Evolutionary conservation across 768 basidiomycete species (phyloP).

Genomic region (Leccinum subgranulosum): DNA sequence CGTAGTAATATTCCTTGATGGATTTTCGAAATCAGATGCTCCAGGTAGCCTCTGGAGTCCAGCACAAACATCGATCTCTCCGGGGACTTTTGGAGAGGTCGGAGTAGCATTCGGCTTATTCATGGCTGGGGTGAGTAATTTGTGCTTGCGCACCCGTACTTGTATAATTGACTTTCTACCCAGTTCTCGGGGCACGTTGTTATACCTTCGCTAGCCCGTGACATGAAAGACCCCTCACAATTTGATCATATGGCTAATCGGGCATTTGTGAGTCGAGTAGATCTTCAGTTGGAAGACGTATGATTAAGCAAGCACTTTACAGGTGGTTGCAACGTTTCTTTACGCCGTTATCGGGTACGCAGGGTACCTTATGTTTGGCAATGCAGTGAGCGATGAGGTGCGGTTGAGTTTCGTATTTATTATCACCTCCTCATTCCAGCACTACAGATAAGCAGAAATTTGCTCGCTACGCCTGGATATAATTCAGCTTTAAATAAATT

Average conservation of each 20-base stretch:
- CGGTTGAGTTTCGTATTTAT: constrained; percentile 12
- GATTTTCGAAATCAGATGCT: constrained; percentile 61
- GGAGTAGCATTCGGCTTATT: constrained; percentile 85
- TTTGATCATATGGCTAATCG: constrained; percentile 83
- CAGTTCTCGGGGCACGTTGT: constrained; percentile 92
- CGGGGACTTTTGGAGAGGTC: constrained; percentile 53
- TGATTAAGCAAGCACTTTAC: background rate
- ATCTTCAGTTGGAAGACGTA: background rate
- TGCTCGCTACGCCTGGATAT: constrained; percentile 71
- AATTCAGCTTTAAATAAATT: constrained; percentile 66
- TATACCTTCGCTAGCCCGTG: constrained; percentile 83
- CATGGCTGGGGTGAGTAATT: constrained; percentile 75
- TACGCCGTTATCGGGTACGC: constrained; percentile 69
- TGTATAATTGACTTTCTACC: background rate
- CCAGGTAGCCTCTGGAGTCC: constrained; percentile 84
- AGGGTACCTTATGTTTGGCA: constrained; percentile 92
- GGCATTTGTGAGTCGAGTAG: constrained; percentile 67
- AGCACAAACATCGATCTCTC: constrained; percentile 59
- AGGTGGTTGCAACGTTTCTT: constrained; percentile 61
- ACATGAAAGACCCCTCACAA: constrained; percentile 80
- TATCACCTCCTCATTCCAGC: background rate
- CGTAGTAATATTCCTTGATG: constrained; percentile 77
- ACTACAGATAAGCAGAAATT: constrained; percentile 73
- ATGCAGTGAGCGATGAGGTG: constrained; percentile 76
- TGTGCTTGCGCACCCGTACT: background rate